Evolutionary conservation across 495 filamentous ascomycete species (phyloP).

Genomic region (Saxophila tyrrhenica): DNA sequence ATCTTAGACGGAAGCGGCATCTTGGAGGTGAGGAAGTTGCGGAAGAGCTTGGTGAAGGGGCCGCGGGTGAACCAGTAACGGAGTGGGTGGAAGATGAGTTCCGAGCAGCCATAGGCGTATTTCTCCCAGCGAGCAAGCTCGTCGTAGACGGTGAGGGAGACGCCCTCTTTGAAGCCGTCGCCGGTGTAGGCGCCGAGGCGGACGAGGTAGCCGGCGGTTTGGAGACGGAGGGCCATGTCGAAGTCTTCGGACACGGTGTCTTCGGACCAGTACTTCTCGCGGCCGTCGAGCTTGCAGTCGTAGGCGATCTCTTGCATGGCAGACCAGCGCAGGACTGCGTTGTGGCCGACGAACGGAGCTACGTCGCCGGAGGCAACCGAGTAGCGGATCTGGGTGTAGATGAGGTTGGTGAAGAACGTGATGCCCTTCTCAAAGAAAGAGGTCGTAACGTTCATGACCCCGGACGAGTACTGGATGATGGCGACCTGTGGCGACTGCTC

Average conservation of each 20-base stretch:
- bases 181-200: conserved; percentile 34
- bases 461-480: conserved; percentile 71
- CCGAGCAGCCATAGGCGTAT: conserved; percentile 34
- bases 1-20: conserved; percentile 70
- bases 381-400: conserved; percentile 34
- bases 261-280: conserved; percentile 36
- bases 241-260: conserved; percentile 36
- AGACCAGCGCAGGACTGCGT: conserved; percentile 28
- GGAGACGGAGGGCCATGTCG: conserved; percentile 34
- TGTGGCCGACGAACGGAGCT: conserved; percentile 31
- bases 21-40: conserved; percentile 57
- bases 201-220: conserved; percentile 31
- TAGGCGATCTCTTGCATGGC: conserved; percentile 29
- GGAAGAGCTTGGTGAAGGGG: conserved; percentile 71
- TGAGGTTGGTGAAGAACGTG: conserved; percentile 36
- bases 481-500: conserved; percentile 68
- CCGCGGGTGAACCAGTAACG: conserved; percentile 41
- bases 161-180: conserved; percentile 37
- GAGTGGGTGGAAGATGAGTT: conserved; percentile 46
- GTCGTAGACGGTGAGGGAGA: conserved; percentile 38
- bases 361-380: conserved; percentile 33
- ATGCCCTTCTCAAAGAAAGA: conserved; percentile 33
- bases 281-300: conserved; percentile 26
- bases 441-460: conserved; percentile 61
- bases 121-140: conserved; percentile 39